Percentiles rank a stretch among this genome's conserved stretches.
Conservation (phyloP, 2,329 filamentous ascomycete species). For the Waltergamsia citrina region DNA sequence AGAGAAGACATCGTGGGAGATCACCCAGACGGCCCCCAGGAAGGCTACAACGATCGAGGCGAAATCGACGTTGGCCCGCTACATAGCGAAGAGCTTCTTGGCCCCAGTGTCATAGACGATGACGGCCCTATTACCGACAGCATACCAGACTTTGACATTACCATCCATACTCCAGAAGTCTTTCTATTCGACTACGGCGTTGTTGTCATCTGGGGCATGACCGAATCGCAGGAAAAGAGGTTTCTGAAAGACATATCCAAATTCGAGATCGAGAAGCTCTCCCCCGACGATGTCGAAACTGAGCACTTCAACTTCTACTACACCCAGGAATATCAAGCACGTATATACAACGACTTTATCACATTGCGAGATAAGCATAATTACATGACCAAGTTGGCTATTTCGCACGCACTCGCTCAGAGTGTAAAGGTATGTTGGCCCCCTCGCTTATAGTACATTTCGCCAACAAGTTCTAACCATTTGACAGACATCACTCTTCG, state of each 20-base stretch:
- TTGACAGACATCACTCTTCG: slow-evolving; percentile 76
- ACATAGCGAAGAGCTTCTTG: slow-evolving; percentile 21
- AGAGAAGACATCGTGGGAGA: slow-evolving; percentile 12
- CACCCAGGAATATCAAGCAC: slow-evolving; percentile 91
- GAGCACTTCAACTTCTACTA: slow-evolving; percentile 99
- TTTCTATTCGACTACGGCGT: slow-evolving; percentile 98
- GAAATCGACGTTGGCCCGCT: slow-evolving; percentile 12
- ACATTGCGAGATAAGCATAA: slow-evolving; percentile 87
- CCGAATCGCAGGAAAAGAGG: slow-evolving; percentile 74
- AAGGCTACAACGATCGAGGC: slow-evolving; percentile 16
- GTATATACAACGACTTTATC: slow-evolving; percentile 99
- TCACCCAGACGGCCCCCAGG: slow-evolving; percentile 2
- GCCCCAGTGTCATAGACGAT: slow-evolving; percentile 22
- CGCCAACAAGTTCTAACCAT: neutral
- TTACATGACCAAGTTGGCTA: slow-evolving; percentile 96
- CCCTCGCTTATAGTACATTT: neutral
- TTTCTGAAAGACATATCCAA: slow-evolving; percentile 92
- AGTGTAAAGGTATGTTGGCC: slow-evolving; percentile 66
- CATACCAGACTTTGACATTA: slow-evolving; percentile 70
- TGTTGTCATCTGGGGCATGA: slow-evolving; percentile 98
- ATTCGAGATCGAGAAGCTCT: slow-evolving; percentile 86
- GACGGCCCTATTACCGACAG: slow-evolving; percentile 25
- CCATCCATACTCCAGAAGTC: slow-evolving; percentile 85
- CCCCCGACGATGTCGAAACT: slow-evolving; percentile 81
- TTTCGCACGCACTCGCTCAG: slow-evolving; percentile 90